These are phyloP conservation scores for Capsella bursapastoris DNA, from an alignment of 345 rosid genomes.

Conservation along the genomic window DNA sequence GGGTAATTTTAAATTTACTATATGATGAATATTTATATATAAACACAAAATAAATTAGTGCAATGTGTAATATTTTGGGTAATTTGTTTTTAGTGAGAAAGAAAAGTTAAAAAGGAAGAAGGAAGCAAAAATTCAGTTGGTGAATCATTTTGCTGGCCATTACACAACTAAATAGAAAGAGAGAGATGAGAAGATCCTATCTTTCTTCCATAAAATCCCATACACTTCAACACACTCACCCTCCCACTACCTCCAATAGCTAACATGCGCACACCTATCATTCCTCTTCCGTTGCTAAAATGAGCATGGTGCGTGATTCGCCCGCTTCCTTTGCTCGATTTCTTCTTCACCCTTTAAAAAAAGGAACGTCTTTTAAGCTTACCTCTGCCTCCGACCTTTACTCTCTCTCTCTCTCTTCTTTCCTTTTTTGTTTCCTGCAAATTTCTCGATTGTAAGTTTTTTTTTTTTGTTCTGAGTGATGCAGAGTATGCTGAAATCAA, in stretches of 20 bases:
- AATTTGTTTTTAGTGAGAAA: background rate
- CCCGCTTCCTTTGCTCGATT: constrained; percentile 35
- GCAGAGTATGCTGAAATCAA: constrained; percentile 37
- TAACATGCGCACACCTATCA: constrained; percentile 40
- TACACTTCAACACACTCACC: constrained; percentile 9
- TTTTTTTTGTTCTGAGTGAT: constrained; percentile 16
- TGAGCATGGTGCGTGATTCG: constrained; percentile 50
- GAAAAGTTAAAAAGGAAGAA: constrained; percentile 15
- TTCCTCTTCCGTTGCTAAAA: constrained; percentile 32
- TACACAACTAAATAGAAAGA: constrained; percentile 30
- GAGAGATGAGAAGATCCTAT: constrained; percentile 23
- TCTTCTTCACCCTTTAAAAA: constrained; percentile 35
- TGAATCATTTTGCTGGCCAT: constrained; percentile 92
- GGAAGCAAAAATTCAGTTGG: constrained; percentile 59
- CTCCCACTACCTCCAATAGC: constrained; percentile 11
- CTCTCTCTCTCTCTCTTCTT: background rate
- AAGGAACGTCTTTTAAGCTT: constrained; percentile 40
- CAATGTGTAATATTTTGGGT: background rate
- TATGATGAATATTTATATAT: background rate
- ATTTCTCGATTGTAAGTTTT: constrained; percentile 23
- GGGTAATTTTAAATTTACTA: too few relatives aligned
- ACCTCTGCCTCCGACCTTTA: background rate
- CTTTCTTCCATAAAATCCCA: constrained; percentile 23
- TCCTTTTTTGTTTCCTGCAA: constrained; percentile 27
- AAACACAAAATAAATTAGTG: background rate